Evolutionary conservation across 345 rosid species (phyloP).

Genomic region (Euphorbia peplus): DNA sequence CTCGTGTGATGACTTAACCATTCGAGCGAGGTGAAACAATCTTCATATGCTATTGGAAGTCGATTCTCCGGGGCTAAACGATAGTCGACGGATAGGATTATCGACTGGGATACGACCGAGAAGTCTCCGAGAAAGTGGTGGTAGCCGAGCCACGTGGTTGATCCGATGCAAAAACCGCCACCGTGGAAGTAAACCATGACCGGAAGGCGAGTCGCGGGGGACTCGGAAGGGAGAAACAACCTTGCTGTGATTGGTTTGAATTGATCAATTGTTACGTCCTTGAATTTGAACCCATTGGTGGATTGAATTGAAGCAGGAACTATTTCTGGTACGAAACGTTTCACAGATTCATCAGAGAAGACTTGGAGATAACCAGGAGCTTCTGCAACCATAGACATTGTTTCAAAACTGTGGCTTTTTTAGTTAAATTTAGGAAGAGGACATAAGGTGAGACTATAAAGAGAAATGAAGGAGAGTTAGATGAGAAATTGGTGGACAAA

Average conservation of each 20-base stretch:
- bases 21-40: constrained; percentile 45
- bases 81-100: constrained; percentile 54
- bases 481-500: background rate
- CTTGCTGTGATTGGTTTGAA: constrained; percentile 46
- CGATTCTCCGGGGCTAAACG: constrained; percentile 56
- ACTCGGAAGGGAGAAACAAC: constrained; percentile 39
- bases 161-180: constrained; percentile 63
- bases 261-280: constrained; percentile 42
- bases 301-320: constrained; percentile 33
- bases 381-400: constrained; percentile 46
- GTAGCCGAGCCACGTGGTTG: constrained; percentile 61
- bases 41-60: constrained; percentile 56
- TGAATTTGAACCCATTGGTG: constrained; percentile 34
- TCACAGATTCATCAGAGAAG: constrained; percentile 50
- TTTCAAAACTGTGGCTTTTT: background rate
- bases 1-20: constrained; percentile 33
- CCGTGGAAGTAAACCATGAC: constrained; percentile 61
- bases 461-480: background rate
- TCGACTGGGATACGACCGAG: constrained; percentile 29
- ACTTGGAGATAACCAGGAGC: constrained; percentile 52
- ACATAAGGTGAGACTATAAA: background rate
- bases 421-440: background rate
- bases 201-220: constrained; percentile 25
- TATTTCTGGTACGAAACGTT: constrained; percentile 39
- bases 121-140: constrained; percentile 63